Evolutionary conservation across 2,329 filamentous ascomycete species (phyloP).

Genomic region (Aspergillus thermomutatus): DNA sequence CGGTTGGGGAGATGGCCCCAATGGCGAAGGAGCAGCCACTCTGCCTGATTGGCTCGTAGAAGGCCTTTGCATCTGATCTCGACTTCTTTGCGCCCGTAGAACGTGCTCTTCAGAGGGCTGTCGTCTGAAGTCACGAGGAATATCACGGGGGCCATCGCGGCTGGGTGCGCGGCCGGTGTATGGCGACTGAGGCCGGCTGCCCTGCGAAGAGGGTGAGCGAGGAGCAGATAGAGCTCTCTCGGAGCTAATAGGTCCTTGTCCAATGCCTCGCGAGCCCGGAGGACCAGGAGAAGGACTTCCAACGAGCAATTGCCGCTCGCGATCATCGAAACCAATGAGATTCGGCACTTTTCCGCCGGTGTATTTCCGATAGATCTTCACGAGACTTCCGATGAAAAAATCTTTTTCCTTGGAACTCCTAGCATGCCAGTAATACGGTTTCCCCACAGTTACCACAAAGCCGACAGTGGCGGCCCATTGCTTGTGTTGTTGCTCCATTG

Average conservation of each 20-base stretch:
- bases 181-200: constrained; percentile 26
- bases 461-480: constrained; percentile 80
- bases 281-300: constrained; percentile 42
- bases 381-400: constrained; percentile 92
- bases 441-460: constrained; percentile 83
- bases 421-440: constrained; percentile 97
- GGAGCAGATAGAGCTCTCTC: constrained; percentile 26
- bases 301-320: constrained; percentile 72
- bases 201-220: constrained; percentile 25
- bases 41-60: constrained; percentile 36
- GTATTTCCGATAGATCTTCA: constrained; percentile 97
- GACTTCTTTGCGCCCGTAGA: constrained; percentile 35
- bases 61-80: constrained; percentile 39
- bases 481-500: constrained; percentile 59
- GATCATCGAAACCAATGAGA: constrained; percentile 76
- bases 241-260: constrained; percentile 18
- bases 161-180: constrained; percentile 33
- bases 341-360: constrained; percentile 80
- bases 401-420: constrained; percentile 94
- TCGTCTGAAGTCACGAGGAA: constrained; percentile 26
- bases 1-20: constrained; percentile 23
- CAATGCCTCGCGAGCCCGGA: constrained; percentile 23
- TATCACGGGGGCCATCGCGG: constrained; percentile 38
- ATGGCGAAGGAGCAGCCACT: constrained; percentile 31
- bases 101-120: constrained; percentile 36